Percentiles rank a stretch among this genome's conserved stretches.
These are phyloP conservation scores for Phytopythium aichiense DNA, from an alignment of 352 stramenopile species.

Conservation along the genomic window DNA sequence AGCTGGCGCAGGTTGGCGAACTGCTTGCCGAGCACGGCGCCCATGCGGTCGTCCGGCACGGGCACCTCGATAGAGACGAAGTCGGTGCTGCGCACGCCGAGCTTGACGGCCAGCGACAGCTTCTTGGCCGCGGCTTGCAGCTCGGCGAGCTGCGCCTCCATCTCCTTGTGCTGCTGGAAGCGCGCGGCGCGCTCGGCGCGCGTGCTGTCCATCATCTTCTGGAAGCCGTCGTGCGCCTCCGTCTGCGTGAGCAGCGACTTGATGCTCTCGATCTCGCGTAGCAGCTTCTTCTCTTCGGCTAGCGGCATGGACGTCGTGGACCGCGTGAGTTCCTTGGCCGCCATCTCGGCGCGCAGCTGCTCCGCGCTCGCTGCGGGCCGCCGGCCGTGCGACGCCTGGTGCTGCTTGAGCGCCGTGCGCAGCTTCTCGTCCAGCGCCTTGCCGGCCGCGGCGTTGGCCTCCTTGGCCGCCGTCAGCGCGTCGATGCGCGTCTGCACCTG, in stretches of 20 bases:
- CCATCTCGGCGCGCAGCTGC: slow-evolving; percentile 52
- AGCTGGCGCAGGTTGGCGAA: slow-evolving; percentile 53
- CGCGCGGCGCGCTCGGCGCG: slow-evolving; percentile 52
- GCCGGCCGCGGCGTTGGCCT: slow-evolving; percentile 46
- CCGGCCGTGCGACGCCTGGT: slow-evolving; percentile 26
- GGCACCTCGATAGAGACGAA: slow-evolving; percentile 54
- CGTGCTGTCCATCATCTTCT: slow-evolving; percentile 49
- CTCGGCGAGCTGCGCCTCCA: slow-evolving; percentile 47
- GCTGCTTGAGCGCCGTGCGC: slow-evolving; percentile 56
- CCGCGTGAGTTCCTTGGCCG: slow-evolving; percentile 49
- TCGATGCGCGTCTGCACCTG: slow-evolving; percentile 51
- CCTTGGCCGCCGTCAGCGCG: slow-evolving; percentile 27
- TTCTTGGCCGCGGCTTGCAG: slow-evolving; percentile 47
- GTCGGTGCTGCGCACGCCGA: slow-evolving; percentile 26
- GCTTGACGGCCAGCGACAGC: slow-evolving; percentile 39
- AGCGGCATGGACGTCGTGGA: slow-evolving; percentile 74
- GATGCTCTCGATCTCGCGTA: slow-evolving; percentile 64
- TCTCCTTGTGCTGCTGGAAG: slow-evolving; percentile 48
- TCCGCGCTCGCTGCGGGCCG: slow-evolving; percentile 51
- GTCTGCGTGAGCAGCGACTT: slow-evolving; percentile 54
- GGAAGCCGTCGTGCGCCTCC: slow-evolving; percentile 47
- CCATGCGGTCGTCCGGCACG: slow-evolving; percentile 61
- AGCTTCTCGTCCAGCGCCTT: slow-evolving; percentile 79
- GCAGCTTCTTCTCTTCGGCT: slow-evolving; percentile 62
- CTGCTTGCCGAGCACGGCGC: slow-evolving; percentile 60